phyloP scores from a whole-genome alignment of 2,329 filamentous ascomycete genomes.

The Beauveria brongniartii region DNA sequence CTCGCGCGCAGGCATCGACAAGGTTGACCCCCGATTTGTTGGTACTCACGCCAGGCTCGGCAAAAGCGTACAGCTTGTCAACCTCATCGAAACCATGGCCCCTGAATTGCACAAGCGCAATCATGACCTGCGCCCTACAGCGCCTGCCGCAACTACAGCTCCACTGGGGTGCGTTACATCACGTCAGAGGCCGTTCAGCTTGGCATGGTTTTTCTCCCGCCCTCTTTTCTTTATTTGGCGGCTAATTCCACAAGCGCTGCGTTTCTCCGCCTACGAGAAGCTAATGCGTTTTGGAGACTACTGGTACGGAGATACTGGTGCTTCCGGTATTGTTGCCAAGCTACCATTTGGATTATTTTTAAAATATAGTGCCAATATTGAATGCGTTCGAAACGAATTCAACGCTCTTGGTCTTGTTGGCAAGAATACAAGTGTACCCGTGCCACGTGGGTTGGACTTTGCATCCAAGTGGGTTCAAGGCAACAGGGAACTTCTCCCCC shows the following conservation, averaged over 20 bases:
- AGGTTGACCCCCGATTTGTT: conserved; percentile 22
- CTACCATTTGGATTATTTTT: neutral
- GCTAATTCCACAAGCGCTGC: neutral
- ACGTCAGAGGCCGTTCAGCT: no score
- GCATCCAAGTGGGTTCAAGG: neutral
- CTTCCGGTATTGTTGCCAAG: neutral
- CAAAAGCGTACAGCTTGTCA: conserved; percentile 11
- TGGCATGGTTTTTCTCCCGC: no score
- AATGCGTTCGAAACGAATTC: neutral
- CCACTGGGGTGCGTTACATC: no score
- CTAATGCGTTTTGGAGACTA: neutral
- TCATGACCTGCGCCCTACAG: no score
- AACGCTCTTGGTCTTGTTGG: neutral
- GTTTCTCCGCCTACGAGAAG: neutral
- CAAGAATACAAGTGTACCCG: neutral
- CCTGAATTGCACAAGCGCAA: neutral
- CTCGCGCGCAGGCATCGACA: conserved; percentile 19
- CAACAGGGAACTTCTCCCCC: neutral
- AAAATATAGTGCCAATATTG: neutral
- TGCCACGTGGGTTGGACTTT: neutral
- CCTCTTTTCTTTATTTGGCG: neutral
- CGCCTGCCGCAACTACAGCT: no score
- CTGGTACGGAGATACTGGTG: neutral
- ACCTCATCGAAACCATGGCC: conserved; percentile 14
- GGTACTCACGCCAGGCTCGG: conserved; percentile 19